These are phyloP conservation scores for Candida boleticola DNA, from an alignment of 805 yeast species.

Conservation along the genomic window DNA sequence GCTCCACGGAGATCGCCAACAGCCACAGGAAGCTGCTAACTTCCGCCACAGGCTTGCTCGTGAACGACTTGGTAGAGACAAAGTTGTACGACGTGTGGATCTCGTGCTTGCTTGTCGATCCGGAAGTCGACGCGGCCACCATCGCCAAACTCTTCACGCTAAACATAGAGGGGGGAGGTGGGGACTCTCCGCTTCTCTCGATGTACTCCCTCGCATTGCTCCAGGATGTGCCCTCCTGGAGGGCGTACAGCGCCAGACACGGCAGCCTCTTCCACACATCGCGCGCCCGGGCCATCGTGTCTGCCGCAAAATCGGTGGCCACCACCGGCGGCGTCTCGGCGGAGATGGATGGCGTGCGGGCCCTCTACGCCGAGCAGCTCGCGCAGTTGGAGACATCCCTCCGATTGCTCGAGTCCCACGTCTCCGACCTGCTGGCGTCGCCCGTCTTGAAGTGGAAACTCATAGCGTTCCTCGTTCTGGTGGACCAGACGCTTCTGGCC, in stretches of 20 bases:
- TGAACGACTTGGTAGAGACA: slow-evolving; percentile 45
- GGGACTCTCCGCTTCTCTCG: background rate
- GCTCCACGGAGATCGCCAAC: background rate
- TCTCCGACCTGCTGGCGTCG: background rate
- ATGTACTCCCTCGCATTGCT: slow-evolving; percentile 15
- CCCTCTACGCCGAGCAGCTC: background rate
- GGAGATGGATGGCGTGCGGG: background rate
- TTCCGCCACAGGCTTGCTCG: slow-evolving; percentile 26
- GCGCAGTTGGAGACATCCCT: background rate
- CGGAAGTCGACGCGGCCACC: slow-evolving; percentile 1
- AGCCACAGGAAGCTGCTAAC: background rate
- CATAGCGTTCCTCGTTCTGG: slow-evolving; percentile 4
- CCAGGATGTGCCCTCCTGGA: slow-evolving; percentile 24
- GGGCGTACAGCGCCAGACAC: slow-evolving; percentile 23
- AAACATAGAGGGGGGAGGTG: background rate
- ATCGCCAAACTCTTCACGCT: background rate
- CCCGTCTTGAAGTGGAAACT: background rate
- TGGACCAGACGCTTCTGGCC: slow-evolving; percentile 1
- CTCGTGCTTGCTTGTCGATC: slow-evolving; percentile 22
- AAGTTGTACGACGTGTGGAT: slow-evolving; percentile 53
- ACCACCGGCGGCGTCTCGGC: background rate
- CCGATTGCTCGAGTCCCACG: background rate
- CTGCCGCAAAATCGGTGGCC: background rate
- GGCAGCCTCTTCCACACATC: slow-evolving; percentile 19
- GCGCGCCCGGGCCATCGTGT: background rate